Percentiles rank a stretch among this genome's conserved stretches.
Conservation (phyloP, 345 rosid species). For the Ceriops tagal region DNA sequence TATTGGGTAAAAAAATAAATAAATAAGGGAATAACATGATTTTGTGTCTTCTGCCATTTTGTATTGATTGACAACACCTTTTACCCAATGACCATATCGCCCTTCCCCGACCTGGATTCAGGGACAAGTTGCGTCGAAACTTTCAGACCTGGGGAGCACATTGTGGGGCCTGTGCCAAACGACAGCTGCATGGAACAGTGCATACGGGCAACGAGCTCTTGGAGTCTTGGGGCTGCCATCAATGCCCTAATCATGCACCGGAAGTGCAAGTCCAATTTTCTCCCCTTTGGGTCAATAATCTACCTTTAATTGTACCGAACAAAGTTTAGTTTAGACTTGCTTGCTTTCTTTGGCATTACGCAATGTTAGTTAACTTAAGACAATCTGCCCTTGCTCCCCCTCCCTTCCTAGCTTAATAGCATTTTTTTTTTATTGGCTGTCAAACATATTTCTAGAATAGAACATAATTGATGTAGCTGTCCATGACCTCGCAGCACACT, state of each 20-base stretch:
- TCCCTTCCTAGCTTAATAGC: no score
- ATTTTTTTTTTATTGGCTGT: no score
- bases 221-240: not conserved
- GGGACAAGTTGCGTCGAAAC: not conserved
- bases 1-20: constrained; percentile 15
- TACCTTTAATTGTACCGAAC: no score
- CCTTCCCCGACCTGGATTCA: constrained; percentile 10
- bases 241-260: not conserved
- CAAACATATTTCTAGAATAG: no score
- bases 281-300: no score
- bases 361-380: no score
- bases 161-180: not conserved
- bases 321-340: no score
- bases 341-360: no score
- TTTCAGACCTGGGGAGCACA: not conserved
- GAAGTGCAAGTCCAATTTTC: no score
- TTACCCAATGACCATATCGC: constrained; percentile 28
- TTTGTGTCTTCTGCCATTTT: constrained; percentile 33
- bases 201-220: not conserved
- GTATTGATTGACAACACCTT: constrained; percentile 57
- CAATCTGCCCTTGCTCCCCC: no score
- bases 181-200: not conserved
- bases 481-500: no score
- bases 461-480: no score
- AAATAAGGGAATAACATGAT: constrained; percentile 39